Evolutionary conservation across 176 grass and related monocot species (phyloP).

Genomic region (Coix lacrymajobi): DNA sequence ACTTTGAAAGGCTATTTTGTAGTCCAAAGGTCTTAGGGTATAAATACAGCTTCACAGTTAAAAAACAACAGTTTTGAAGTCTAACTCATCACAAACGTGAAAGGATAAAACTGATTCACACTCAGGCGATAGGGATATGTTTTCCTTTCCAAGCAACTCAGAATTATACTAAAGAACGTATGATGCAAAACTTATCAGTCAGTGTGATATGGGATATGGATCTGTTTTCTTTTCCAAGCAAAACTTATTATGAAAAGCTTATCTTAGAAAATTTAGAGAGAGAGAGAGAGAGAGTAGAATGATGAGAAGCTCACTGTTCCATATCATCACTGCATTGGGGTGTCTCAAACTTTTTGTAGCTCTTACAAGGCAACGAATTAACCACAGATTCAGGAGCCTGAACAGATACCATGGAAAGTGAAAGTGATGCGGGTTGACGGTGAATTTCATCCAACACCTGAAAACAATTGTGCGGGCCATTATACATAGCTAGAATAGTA

Average conservation of each 20-base stretch:
- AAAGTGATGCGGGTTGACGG: conserved; percentile 69
- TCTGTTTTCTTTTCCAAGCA: not conserved
- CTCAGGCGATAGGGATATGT: not conserved
- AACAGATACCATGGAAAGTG: conserved; percentile 65
- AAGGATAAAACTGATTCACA: not conserved
- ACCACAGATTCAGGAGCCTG: conserved; percentile 90
- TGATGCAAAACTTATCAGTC: not conserved
- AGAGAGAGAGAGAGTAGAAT: conserved; percentile 3
- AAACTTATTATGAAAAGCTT: conserved; percentile 4
- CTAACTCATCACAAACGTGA: not conserved
- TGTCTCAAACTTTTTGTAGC: conserved; percentile 56
- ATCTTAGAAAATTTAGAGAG: not conserved
- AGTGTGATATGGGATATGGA: not conserved
- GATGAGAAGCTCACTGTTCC: conserved; percentile 72
- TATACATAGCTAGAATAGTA: conserved; percentile 31
- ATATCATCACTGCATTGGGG: conserved; percentile 61
- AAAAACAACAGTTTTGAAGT: not conserved
- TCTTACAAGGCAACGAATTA: conserved; percentile 88
- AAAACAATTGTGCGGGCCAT: conserved; percentile 26
- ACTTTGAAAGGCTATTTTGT: not conserved
- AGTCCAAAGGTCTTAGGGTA: not conserved
- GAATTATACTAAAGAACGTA: not conserved
- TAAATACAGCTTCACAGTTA: not conserved
- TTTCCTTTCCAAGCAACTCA: not conserved
- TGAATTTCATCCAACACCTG: conserved; percentile 99